phyloP scores from a whole-genome alignment of 495 filamentous ascomycete species.

The Daldinia grandis region DNA sequence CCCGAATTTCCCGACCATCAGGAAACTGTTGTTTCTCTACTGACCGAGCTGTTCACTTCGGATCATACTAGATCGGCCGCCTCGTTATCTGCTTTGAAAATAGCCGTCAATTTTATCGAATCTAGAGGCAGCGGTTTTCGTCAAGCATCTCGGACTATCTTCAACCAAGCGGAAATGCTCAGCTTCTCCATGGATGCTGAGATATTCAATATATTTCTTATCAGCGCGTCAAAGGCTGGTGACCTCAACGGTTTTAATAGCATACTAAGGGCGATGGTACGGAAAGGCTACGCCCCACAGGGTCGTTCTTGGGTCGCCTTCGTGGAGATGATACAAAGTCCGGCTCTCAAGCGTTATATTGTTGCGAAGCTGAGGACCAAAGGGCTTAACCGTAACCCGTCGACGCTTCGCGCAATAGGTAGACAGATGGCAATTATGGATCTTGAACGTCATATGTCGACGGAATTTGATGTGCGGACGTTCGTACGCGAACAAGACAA shows the following conservation, averaged over 20 bases:
- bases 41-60: conserved; percentile 45
- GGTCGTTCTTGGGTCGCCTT: conserved; percentile 53
- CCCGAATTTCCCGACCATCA: conserved; percentile 35
- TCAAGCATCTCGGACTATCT: conserved; percentile 33
- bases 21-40: conserved; percentile 39
- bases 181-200: conserved; percentile 45
- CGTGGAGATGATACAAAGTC: conserved; percentile 50
- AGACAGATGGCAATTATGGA: conserved; percentile 47
- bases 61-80: conserved; percentile 29
- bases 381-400: conserved; percentile 37
- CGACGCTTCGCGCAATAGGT: conserved; percentile 37
- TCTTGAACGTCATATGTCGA: conserved; percentile 42
- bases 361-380: conserved; percentile 45
- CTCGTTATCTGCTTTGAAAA: conserved; percentile 48
- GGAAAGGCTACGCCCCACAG: conserved; percentile 41
- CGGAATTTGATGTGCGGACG: conserved; percentile 16
- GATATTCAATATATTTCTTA: conserved; percentile 47
- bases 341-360: conserved; percentile 48
- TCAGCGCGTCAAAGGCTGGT: conserved; percentile 40
- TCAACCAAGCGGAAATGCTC: conserved; percentile 28
- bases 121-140: conserved; percentile 25
- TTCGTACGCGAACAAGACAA: conserved; percentile 46
- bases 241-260: conserved; percentile 48
- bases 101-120: conserved; percentile 49
- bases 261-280: conserved; percentile 46